A percentile compares a stretch with the other conserved stretches of the same genome.
These are phyloP conservation scores for Isoetes engelmannii DNA, from an alignment of 83 land plant genomes.

Conservation along the genomic window DNA sequence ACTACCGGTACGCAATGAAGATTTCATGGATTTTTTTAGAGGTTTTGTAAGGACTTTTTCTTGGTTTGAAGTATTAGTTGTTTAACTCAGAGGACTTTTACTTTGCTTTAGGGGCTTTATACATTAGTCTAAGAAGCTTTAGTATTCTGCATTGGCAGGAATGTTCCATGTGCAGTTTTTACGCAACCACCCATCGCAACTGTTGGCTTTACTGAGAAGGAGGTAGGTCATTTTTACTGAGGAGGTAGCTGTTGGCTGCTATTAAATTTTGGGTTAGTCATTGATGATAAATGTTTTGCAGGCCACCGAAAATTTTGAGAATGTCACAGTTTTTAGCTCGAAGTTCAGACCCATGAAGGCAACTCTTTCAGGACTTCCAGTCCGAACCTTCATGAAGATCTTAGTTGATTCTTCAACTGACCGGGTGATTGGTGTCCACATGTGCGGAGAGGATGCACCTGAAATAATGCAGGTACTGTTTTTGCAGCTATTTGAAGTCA, in stretches of 20 bases:
- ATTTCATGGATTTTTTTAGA: not conserved
- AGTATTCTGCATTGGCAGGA: conserved; percentile 28
- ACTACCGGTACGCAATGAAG: conserved; percentile 47
- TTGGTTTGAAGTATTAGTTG: too few species aligned
- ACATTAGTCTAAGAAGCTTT: not conserved
- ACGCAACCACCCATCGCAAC: conserved; percentile 95
- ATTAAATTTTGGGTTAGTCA: not conserved
- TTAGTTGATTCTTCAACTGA: conserved; percentile 73
- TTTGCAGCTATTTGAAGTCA: too few species aligned
- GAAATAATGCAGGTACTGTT: conserved; percentile 80
- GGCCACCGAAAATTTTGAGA: conserved; percentile 80
- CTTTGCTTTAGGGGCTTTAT: not conserved
- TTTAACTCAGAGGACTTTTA: too few species aligned
- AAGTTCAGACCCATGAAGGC: conserved; percentile 90
- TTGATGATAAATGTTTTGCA: conserved; percentile 23
- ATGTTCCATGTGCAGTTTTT: conserved; percentile 85
- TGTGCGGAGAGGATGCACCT: conserved; percentile 95
- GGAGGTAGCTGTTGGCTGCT: conserved; percentile 3
- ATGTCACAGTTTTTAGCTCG: conserved; percentile 80
- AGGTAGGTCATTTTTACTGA: conserved; percentile 35
- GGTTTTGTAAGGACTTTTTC: not conserved
- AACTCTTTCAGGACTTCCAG: conserved; percentile 91
- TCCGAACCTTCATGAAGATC: conserved; percentile 79
- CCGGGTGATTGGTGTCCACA: conserved; percentile 82
- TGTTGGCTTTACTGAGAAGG: conserved; percentile 89